Evolutionary conservation across 805 yeast genomes (phyloP).

Genomic region (Groenewaldozyma tartarivorans): DNA sequence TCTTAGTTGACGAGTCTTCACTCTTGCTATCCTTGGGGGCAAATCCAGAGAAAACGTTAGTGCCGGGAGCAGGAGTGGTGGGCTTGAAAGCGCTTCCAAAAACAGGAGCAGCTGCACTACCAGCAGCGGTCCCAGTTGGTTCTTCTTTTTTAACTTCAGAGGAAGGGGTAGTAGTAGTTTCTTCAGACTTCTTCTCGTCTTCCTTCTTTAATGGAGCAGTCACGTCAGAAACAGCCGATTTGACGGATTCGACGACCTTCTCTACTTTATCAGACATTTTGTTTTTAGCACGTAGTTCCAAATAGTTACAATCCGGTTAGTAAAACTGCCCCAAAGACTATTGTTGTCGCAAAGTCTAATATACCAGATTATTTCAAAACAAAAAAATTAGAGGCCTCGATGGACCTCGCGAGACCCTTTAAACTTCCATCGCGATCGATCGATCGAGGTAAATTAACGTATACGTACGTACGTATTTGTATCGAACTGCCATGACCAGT

Average conservation of each 20-base stretch:
- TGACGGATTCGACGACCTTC: conserved; percentile 10
- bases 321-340: no score
- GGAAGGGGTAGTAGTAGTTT: conserved; percentile 8
- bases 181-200: conserved; percentile 10
- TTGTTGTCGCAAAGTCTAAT: no score
- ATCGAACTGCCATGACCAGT: no score
- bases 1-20: conserved; percentile 31
- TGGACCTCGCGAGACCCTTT: no score
- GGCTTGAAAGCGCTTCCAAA: conserved; percentile 13
- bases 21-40: conserved; percentile 33
- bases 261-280: conserved; percentile 7
- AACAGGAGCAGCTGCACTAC: conserved; percentile 8
- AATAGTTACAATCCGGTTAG: no score
- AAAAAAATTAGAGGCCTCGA: no score
- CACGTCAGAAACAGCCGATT: conserved; percentile 3
- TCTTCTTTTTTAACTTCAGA: conserved; percentile 12
- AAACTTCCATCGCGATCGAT: no score
- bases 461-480: no score
- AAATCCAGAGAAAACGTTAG: conserved; percentile 89
- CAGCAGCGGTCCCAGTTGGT: conserved; percentile 2
- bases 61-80: conserved; percentile 30
- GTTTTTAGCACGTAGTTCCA: no score
- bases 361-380: no score
- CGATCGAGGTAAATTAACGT: no score
- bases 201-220: neutral